These are phyloP conservation scores for Candida nonsorbophila DNA, from an alignment of 805 yeast genomes.

Conservation along the genomic window DNA sequence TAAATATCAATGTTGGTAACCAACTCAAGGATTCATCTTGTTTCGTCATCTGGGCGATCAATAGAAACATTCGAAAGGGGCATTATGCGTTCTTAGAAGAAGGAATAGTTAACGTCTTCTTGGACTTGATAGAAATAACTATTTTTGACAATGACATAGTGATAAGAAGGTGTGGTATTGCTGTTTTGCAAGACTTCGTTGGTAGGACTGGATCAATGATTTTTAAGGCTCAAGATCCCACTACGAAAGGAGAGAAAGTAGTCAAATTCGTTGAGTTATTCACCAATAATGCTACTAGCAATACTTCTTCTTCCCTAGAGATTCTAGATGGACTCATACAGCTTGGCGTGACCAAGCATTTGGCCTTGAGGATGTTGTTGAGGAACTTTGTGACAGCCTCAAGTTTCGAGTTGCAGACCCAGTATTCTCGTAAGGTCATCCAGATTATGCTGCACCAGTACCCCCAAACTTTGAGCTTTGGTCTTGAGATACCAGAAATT, in stretches of 20 bases:
- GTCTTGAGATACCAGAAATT: too few relatives aligned
- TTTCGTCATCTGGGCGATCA: constrained; percentile 77
- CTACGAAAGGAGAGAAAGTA: constrained; percentile 25
- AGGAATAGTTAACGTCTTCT: constrained; percentile 16
- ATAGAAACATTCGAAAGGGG: constrained; percentile 29
- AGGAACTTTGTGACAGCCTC: constrained; percentile 3
- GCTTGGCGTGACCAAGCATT: constrained; percentile 18
- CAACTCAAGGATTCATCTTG: constrained; percentile 83
- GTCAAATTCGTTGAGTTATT: constrained; percentile 55
- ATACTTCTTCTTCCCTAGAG: constrained; percentile 11
- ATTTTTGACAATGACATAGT: constrained; percentile 71
- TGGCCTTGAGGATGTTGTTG: constrained; percentile 4
- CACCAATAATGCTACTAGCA: constrained; percentile 35
- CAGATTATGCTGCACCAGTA: too few relatives aligned
- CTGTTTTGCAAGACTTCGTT: constrained; percentile 79
- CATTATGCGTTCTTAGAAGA: constrained; percentile 8
- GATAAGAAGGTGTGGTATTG: constrained; percentile 76
- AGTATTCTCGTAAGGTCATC: too few relatives aligned
- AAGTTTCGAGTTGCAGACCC: too few relatives aligned
- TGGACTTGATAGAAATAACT: constrained; percentile 44
- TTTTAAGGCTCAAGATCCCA: constrained; percentile 16
- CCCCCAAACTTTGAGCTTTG: too few relatives aligned
- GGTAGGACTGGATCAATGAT: constrained; percentile 62
- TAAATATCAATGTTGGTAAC: constrained; percentile 52
- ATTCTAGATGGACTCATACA: constrained; percentile 12